Conservation (phyloP, 2,329 filamentous ascomycete species). For the Penicillium sp. region DNA sequence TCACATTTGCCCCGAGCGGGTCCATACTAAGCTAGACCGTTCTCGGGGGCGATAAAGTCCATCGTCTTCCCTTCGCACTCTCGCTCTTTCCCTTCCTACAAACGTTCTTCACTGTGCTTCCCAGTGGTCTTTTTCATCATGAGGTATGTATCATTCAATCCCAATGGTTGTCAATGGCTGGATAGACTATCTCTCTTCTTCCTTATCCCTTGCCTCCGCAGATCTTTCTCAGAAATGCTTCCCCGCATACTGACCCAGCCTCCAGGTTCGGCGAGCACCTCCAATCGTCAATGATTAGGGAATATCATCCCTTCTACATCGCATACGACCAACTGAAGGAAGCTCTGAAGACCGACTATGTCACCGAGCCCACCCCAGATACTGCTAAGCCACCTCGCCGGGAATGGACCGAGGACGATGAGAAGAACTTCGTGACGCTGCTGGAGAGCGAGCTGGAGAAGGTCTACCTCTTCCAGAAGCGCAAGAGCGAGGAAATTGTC, state of each 20-base stretch:
- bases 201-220: neutral
- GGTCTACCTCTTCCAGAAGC: slow-evolving; percentile 95
- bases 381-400: slow-evolving; percentile 54
- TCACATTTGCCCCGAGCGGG: neutral
- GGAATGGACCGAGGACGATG: slow-evolving; percentile 88
- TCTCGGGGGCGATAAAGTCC: slow-evolving; percentile 17
- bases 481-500: slow-evolving; percentile 95
- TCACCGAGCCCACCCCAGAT: slow-evolving; percentile 49
- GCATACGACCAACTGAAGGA: slow-evolving; percentile 92
- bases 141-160: slow-evolving; percentile 12
- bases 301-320: slow-evolving; percentile 98
- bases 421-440: slow-evolving; percentile 80
- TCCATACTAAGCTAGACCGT: slow-evolving; percentile 8
- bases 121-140: slow-evolving; percentile 12
- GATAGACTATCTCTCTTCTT: too few relatives aligned
- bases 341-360: slow-evolving; percentile 74
- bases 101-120: neutral
- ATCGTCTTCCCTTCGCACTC: slow-evolving; percentile 1
- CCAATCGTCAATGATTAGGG: slow-evolving; percentile 90
- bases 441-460: slow-evolving; percentile 94
- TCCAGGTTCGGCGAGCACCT: slow-evolving; percentile 90
- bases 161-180: neutral
- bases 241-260: slow-evolving; percentile 17
- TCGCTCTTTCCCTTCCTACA: slow-evolving; percentile 7
- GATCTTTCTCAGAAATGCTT: slow-evolving; percentile 3